Evolutionary conservation across 2,329 filamentous ascomycete species (phyloP).

Genomic region (Aspergillus costaricaensis): DNA sequence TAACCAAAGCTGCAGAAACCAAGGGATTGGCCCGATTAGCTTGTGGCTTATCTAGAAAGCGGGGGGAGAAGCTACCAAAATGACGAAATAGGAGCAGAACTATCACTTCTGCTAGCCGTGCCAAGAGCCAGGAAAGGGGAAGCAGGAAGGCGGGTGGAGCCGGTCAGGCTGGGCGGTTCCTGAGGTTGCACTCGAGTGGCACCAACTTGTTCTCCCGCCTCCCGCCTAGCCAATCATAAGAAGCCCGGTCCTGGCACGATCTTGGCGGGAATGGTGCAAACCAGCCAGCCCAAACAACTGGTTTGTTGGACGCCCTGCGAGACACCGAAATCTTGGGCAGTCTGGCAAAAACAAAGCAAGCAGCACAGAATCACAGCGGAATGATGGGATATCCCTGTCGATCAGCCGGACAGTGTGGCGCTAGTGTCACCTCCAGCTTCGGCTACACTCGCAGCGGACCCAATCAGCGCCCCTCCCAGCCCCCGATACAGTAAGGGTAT

Average conservation of each 20-base stretch:
- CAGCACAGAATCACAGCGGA: not conserved
- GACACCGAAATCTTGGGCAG: not conserved
- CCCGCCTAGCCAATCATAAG: not conserved
- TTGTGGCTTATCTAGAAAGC: not conserved
- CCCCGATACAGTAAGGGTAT: not conserved
- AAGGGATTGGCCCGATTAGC: not conserved
- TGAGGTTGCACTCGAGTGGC: not conserved
- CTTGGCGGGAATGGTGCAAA: not conserved
- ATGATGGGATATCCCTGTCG: not conserved
- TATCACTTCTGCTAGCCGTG: not conserved
- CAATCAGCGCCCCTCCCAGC: not conserved
- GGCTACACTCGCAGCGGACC: not conserved
- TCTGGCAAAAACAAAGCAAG: no score
- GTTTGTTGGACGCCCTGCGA: not conserved
- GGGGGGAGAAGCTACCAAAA: not conserved
- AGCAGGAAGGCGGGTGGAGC: not conserved
- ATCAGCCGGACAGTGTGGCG: not conserved
- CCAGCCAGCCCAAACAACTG: not conserved
- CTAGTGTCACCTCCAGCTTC: not conserved
- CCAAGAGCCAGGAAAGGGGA: not conserved
- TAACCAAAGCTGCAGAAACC: no score
- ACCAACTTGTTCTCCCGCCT: not conserved
- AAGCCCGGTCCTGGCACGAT: not conserved
- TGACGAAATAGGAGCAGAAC: not conserved
- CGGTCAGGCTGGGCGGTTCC: not conserved